These are phyloP conservation scores for Sorghum bicolor DNA, from an alignment of 176 grass and related monocot genomes.

Conservation along the genomic window DNA sequence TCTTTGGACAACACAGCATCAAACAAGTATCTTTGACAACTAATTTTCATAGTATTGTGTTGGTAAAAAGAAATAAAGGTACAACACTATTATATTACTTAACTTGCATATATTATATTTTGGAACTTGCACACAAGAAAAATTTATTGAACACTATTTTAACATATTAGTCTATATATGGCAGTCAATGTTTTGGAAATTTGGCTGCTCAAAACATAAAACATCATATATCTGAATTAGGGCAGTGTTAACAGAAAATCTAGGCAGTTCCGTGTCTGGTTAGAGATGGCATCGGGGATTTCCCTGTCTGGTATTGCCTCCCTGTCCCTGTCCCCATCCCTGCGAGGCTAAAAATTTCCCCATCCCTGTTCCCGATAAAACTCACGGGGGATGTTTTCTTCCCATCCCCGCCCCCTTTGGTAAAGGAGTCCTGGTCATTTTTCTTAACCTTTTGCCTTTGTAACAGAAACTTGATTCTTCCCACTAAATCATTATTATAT, in stretches of 20 bases:
- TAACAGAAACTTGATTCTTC: neutral
- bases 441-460: neutral
- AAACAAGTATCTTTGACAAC: neutral
- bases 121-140: neutral
- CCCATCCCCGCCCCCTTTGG: neutral
- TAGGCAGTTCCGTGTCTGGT: constrained; percentile 2
- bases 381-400: neutral
- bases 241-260: neutral
- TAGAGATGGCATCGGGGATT: no score
- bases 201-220: neutral
- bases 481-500: no score
- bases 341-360: no score
- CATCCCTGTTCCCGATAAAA: neutral
- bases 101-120: neutral
- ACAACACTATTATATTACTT: neutral
- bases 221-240: neutral
- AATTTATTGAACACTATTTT: neutral
- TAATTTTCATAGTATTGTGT: neutral
- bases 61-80: neutral
- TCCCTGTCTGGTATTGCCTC: neutral
- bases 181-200: neutral
- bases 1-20: neutral
- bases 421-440: neutral
- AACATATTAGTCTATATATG: neutral
- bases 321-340: no score